Percentiles rank a stretch among this genome's conserved stretches.
phyloP scores from a whole-genome alignment of 202 grass and related monocot species.

The Schoenoplectus triqueter region DNA sequence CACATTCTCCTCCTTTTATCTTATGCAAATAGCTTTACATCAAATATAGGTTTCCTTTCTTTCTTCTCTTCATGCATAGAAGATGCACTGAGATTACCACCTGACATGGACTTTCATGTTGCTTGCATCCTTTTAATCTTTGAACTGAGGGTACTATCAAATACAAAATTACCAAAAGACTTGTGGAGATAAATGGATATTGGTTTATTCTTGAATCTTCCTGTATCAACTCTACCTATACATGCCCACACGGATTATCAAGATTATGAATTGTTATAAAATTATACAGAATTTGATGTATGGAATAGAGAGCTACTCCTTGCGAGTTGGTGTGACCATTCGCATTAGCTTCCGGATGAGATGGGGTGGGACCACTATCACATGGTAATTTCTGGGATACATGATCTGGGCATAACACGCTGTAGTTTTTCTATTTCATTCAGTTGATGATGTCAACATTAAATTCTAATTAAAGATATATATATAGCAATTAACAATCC shows the following conservation, averaged over 20 bases:
- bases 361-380: too few relatives aligned
- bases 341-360: too few relatives aligned
- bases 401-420: too few relatives aligned
- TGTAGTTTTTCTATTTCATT: too few relatives aligned
- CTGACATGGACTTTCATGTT: slow-evolving; percentile 39
- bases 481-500: too few relatives aligned
- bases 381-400: too few relatives aligned
- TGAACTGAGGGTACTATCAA: slow-evolving; percentile 54
- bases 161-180: slow-evolving; percentile 47
- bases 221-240: slow-evolving; percentile 80
- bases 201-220: slow-evolving; percentile 94
- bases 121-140: slow-evolving; percentile 59
- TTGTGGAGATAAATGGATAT: slow-evolving; percentile 80
- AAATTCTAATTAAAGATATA: too few relatives aligned
- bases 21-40: slow-evolving; percentile 19
- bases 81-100: not conserved
- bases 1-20: not conserved
- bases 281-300: too few relatives aligned
- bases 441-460: too few relatives aligned
- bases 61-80: slow-evolving; percentile 35
- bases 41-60: slow-evolving; percentile 36
- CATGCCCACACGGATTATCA: slow-evolving; percentile 26
- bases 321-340: too few relatives aligned
- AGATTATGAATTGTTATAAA: not conserved
- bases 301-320: too few relatives aligned